Evolutionary conservation across 768 basidiomycete species (phyloP), one percentile per base, ranked within the genome.

Genomic region (Strobilomyces confusus): DNA sequence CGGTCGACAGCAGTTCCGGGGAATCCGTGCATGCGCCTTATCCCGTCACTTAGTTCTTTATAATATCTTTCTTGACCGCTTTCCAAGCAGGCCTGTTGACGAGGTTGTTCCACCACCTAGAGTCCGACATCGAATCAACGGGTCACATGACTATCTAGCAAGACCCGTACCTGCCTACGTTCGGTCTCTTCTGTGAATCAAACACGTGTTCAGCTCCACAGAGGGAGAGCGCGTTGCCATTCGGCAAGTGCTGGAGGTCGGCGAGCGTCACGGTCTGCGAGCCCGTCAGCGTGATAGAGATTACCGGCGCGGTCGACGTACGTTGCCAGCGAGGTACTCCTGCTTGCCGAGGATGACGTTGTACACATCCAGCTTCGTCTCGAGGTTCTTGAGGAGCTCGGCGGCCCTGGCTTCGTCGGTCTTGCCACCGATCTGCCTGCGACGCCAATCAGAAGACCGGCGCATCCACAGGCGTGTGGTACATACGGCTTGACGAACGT

Each of bases 171-270:
- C 77, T 75, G 0, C 69, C 54, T 3, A 81, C 72, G 54, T 80
- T 77, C 8, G 78, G 77, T 58, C 71, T 69, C 36, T 51, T 63
- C 14, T n/a, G 40, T 19, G n/a, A n/a, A n/a, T n/a, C n/a, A 29
- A 68, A 56, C 19, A 80, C 54, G 11, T 72, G 52, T 11, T 69
- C 58, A 38, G 58, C 53, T 1, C 57, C 37, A 6, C 9, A 52
- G 1, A 8, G 14, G 19, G 40, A 51, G 26, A 76, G 57, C 43
- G 63, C 22, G n/a, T 43, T 48, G 19, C 75, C 78, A 45, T 75
- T 77, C 0, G 82, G 76, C 30, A 85, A 62, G 63, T 84, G 82
- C 65, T 76, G 77, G 12, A 86, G 70, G 61, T 86, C 84, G 4
- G 79, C 81, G 1, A 84, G 69, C 8, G 80, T 82, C 48, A 86